phyloP scores from a whole-genome alignment of 1,284 basidiomycete species.

The Cutaneotrichosporon cavernicola region DNA sequence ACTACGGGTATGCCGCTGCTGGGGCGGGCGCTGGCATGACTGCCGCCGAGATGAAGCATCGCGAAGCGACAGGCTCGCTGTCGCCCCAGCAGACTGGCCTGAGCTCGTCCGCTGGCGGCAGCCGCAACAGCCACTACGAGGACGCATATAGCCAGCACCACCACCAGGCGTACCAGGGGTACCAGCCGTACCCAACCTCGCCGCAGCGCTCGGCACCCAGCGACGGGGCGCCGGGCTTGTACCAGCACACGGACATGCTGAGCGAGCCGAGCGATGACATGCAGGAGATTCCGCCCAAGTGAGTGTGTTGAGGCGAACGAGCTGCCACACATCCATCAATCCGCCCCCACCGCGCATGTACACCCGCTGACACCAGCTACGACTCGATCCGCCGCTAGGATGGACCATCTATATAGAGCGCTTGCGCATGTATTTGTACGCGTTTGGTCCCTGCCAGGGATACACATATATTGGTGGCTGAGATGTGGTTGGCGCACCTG shows the following conservation, averaged over 20 bases:
- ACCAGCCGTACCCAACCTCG: constrained; percentile 3
- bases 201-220: background rate
- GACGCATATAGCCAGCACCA: constrained; percentile 7
- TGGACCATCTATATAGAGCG: background rate
- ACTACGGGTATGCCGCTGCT: constrained; percentile 20
- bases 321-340: too few relatives aligned
- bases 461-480: background rate
- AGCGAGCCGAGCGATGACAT: constrained; percentile 26
- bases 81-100: constrained; percentile 1
- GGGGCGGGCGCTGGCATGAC: constrained; percentile 8
- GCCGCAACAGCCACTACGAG: constrained; percentile 1
- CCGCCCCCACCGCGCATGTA: background rate
- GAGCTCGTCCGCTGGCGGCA: constrained; percentile 1
- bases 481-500: background rate
- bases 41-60: constrained; percentile 9
- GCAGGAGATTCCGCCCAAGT: constrained; percentile 48
- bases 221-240: constrained; percentile 10
- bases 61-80: constrained; percentile 10
- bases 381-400: constrained; percentile 25
- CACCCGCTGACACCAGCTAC: constrained; percentile 21
- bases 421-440: background rate
- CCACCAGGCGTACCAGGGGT: constrained; percentile 6
- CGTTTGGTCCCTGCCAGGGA: background rate
- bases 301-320: background rate
- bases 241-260: constrained; percentile 32